Evolutionary conservation across 345 rosid genomes (phyloP).

Genomic region (Bruguiera parviflora): DNA sequence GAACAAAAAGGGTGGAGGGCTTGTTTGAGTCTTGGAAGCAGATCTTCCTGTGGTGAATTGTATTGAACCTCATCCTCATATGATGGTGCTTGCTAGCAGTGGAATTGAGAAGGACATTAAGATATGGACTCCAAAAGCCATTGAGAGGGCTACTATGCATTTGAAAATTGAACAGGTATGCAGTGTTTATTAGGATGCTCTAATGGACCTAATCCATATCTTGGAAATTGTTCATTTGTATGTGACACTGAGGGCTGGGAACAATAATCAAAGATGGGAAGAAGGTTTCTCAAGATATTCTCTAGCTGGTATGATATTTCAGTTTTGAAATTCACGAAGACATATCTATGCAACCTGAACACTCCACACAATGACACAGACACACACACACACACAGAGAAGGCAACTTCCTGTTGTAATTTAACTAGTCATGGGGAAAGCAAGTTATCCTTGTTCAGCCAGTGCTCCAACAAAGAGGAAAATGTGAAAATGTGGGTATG

Average conservation of each 20-base stretch:
- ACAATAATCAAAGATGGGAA: background rate
- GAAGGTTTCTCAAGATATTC: background rate
- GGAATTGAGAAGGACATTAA: constrained; percentile 79
- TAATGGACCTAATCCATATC: background rate
- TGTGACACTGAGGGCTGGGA: background rate
- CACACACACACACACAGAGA: too few species aligned
- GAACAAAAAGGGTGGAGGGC: constrained; percentile 78
- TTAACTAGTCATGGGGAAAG: too few species aligned
- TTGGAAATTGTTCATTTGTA: background rate
- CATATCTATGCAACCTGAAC: too few species aligned
- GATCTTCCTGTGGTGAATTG: constrained; percentile 77
- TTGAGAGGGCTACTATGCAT: constrained; percentile 61
- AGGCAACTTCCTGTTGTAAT: too few species aligned
- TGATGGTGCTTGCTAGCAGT: constrained; percentile 67
- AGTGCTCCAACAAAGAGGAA: too few species aligned
- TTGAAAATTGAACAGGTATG: constrained; percentile 63
- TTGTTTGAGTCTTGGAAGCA: constrained; percentile 69
- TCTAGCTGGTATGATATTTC: background rate
- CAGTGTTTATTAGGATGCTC: background rate
- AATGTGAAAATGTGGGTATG: background rate
- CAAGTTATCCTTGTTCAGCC: too few species aligned
- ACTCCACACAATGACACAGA: too few species aligned
- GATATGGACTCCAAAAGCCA: constrained; percentile 73
- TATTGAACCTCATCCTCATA: constrained; percentile 72
- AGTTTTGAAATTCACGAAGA: too few species aligned